phyloP scores from a whole-genome alignment of 192 early-diverging fungal species.

The Podila epigama region DNA sequence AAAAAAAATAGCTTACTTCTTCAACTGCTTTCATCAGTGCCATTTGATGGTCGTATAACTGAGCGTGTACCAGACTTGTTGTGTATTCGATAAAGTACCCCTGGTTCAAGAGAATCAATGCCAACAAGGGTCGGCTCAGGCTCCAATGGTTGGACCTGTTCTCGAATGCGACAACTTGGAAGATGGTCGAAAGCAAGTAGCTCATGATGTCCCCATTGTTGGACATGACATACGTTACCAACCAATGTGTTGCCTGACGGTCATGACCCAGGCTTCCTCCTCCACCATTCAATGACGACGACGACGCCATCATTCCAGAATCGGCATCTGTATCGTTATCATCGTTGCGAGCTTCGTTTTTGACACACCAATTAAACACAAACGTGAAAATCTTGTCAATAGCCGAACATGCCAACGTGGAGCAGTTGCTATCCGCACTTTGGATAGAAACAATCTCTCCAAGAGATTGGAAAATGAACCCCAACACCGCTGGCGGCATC shows the following conservation, averaged over 20 bases:
- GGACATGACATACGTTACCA: constrained; percentile 60
- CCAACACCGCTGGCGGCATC: constrained; percentile 62
- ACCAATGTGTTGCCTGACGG: constrained; percentile 48
- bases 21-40: constrained; percentile 20
- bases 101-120: constrained; percentile 76
- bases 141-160: constrained; percentile 84
- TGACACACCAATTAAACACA: constrained; percentile 58
- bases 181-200: constrained; percentile 67
- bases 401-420: constrained; percentile 70
- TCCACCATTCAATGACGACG: background rate
- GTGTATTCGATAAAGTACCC: constrained; percentile 49
- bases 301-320: constrained; percentile 3
- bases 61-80: constrained; percentile 7
- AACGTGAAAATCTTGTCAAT: constrained; percentile 78
- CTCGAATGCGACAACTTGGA: constrained; percentile 83
- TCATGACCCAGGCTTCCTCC: constrained; percentile 8
- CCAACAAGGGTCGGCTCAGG: constrained; percentile 81
- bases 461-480: constrained; percentile 73
- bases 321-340: background rate
- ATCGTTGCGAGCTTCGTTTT: constrained; percentile 26
- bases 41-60: constrained; percentile 28
- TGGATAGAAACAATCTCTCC: constrained; percentile 68
- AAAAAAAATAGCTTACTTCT: constrained; percentile 3
- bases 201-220: constrained; percentile 70
- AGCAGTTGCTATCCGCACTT: constrained; percentile 23